phyloP scores from a whole-genome alignment of 257 asterid genomes.

The Cruciata laevipes region DNA sequence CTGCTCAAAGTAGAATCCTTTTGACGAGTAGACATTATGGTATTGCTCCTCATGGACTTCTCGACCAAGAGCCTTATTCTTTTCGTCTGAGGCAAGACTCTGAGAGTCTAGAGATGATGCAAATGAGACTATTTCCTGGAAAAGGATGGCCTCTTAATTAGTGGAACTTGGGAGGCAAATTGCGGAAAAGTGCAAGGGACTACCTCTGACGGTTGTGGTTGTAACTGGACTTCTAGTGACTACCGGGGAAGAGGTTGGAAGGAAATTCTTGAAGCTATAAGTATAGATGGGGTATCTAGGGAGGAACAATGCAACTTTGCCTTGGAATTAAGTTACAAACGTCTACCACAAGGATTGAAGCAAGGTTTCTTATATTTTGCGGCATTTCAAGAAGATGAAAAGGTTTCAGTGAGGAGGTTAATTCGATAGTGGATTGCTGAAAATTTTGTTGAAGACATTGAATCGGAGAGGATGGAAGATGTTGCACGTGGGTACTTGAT shows the following conservation, averaged over 20 bases:
- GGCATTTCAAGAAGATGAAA: too few relatives aligned
- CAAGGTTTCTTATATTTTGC: too few relatives aligned
- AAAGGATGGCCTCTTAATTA: not conserved
- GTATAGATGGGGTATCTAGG: not conserved
- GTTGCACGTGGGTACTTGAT: slow-evolving; percentile 2
- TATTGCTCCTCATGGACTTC: not conserved
- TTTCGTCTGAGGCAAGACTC: not conserved
- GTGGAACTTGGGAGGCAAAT: not conserved
- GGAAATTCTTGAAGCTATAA: not conserved
- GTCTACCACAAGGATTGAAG: too few relatives aligned
- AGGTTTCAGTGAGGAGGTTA: too few relatives aligned
- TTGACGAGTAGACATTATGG: not conserved
- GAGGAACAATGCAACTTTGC: slow-evolving; percentile 2
- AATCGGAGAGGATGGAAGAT: not conserved
- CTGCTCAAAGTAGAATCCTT: slow-evolving; percentile 1
- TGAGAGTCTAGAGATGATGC: not conserved
- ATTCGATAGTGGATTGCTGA: too few relatives aligned
- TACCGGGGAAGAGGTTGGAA: not conserved
- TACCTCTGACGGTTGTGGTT: too few relatives aligned
- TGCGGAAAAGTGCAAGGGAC: not conserved
- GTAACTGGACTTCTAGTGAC: not conserved
- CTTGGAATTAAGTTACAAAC: too few relatives aligned
- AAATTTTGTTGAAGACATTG: not conserved
- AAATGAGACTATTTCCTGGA: not conserved
- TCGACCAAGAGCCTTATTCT: not conserved